Conservation (phyloP, 2,329 filamentous ascomycete genomes). For the Fonsecaea multimorphosa region DNA sequence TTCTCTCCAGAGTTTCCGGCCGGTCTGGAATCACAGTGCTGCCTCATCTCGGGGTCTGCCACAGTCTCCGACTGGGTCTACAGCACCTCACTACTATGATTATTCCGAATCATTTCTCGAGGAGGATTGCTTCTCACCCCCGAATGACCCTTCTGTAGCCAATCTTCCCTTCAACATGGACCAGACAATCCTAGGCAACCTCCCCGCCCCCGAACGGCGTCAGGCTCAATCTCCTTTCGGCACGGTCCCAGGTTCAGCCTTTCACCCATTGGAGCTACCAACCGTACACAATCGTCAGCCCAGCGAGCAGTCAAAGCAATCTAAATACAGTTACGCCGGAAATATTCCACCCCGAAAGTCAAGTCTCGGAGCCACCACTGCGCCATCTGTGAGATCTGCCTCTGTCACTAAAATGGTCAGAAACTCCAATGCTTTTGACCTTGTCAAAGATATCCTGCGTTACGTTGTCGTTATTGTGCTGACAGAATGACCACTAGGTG, state of each 20-base stretch:
- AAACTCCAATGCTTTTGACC: not conserved
- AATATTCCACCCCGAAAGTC: constrained; percentile 32
- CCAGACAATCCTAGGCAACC: constrained; percentile 29
- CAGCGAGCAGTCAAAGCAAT: constrained; percentile 36
- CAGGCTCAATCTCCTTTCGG: constrained; percentile 40
- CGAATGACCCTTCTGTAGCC: constrained; percentile 10
- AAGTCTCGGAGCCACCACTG: constrained; percentile 30
- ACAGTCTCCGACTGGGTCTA: constrained; percentile 38
- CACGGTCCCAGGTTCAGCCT: constrained; percentile 37
- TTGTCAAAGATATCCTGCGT: not conserved
- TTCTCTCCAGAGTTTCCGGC: constrained; percentile 31
- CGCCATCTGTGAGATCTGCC: constrained; percentile 13
- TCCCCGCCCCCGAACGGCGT: constrained; percentile 22
- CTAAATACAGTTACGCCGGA: constrained; percentile 30
- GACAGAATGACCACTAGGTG: constrained; percentile 10
- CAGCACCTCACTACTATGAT: constrained; percentile 39
- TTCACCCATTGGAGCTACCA: constrained; percentile 36
- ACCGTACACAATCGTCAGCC: constrained; percentile 35
- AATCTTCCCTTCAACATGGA: constrained; percentile 30
- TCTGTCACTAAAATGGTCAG: constrained; percentile 23
- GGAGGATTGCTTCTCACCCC: constrained; percentile 32
- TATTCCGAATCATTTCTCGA: constrained; percentile 40
- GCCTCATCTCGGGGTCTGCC: constrained; percentile 27
- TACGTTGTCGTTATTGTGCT: constrained; percentile 7
- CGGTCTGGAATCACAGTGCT: constrained; percentile 27